Percentiles rank a stretch among this genome's conserved stretches.
These are phyloP conservation scores for Cystobasidium sp. DNA, from an alignment of 1,284 basidiomycete genomes.

Conservation along the genomic window DNA sequence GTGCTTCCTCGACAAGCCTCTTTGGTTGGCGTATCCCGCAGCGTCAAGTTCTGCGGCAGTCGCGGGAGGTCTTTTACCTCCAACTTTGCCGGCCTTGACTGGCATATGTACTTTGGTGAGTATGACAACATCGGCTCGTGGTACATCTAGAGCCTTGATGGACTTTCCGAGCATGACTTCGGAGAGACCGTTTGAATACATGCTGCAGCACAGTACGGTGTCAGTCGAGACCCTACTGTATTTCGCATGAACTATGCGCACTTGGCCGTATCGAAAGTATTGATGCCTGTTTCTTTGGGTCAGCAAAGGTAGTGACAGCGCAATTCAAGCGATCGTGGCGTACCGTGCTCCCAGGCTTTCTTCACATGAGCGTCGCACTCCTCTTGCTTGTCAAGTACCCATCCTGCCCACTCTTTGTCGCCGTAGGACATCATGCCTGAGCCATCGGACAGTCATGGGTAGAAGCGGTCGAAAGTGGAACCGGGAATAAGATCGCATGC, in stretches of 20 bases:
- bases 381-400: constrained; percentile 65
- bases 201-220: constrained; percentile 26
- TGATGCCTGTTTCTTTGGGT: constrained; percentile 8
- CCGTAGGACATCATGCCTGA: constrained; percentile 45
- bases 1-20: constrained; percentile 47
- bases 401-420: constrained; percentile 52
- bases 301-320: background rate
- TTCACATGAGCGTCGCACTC: constrained; percentile 66
- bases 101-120: constrained; percentile 68
- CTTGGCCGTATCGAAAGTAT: constrained; percentile 35
- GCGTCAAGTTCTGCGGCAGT: constrained; percentile 30
- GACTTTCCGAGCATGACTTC: constrained; percentile 78
- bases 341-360: constrained; percentile 63
- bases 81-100: constrained; percentile 22
- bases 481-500: background rate
- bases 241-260: background rate
- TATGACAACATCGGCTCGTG: constrained; percentile 74
- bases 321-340: constrained; percentile 58
- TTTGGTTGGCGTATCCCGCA: constrained; percentile 53
- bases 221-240: constrained; percentile 56
- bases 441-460: background rate
- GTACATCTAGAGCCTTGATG: constrained; percentile 71
- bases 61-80: constrained; percentile 21
- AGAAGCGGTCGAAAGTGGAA: background rate
- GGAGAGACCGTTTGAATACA: constrained; percentile 71